phyloP scores from a whole-genome alignment of 2,329 filamentous ascomycete species.

The Trichophyton simii region DNA sequence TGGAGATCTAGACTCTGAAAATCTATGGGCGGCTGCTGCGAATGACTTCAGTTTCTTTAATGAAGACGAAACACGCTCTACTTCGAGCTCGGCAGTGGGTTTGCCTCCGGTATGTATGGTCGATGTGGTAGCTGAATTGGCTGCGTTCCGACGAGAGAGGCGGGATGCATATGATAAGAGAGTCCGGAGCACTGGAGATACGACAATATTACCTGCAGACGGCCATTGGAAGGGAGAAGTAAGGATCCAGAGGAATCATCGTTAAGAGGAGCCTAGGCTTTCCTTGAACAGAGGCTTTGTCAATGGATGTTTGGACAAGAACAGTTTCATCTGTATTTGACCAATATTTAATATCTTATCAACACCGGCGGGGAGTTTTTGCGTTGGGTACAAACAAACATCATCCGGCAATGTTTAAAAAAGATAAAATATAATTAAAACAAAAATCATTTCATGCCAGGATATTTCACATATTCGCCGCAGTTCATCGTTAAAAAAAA shows the following conservation, averaged over 20 bases:
- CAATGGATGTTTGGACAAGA: neutral
- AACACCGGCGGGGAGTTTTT: neutral
- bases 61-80: slow-evolving; percentile 32
- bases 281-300: too few species aligned
- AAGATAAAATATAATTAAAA: slow-evolving; percentile 1
- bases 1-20: slow-evolving; percentile 47
- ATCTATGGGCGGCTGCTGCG: slow-evolving; percentile 46
- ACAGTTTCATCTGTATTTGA: neutral
- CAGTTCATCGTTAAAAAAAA: neutral
- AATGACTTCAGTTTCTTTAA: slow-evolving; percentile 51
- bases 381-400: slow-evolving; percentile 1
- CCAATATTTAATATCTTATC: slow-evolving; percentile 1
- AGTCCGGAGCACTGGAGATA: neutral
- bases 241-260: slow-evolving; percentile 40
- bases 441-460: slow-evolving; percentile 1
- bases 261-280: neutral
- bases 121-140: slow-evolving; percentile 44
- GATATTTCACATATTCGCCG: slow-evolving; percentile 3
- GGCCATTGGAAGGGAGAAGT: slow-evolving; percentile 50
- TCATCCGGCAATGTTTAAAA: slow-evolving; percentile 1
- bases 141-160: slow-evolving; percentile 41
- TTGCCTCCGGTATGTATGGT: slow-evolving; percentile 16
- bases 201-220: slow-evolving; percentile 27
- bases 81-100: neutral
- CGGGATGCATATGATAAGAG: slow-evolving; percentile 35